These are phyloP conservation scores for Schizochytrium sp. DNA, from an alignment of 108 stramenopile genomes.

Conservation along the genomic window DNA sequence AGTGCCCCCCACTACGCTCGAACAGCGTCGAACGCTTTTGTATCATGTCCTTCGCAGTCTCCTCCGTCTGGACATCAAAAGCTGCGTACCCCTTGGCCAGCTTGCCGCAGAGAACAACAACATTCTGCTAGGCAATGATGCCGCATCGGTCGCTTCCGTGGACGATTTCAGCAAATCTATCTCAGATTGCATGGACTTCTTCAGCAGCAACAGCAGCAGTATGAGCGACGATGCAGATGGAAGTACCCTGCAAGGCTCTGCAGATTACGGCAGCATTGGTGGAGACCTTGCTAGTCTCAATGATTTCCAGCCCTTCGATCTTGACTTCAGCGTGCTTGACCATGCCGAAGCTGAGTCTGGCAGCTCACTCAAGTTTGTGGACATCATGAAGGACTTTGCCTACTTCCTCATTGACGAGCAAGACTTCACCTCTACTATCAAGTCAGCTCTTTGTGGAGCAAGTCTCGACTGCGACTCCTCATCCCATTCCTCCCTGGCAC, in stretches of 20 bases:
- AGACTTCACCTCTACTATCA: slow-evolving; percentile 32
- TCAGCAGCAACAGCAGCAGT: neutral
- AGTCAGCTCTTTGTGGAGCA: slow-evolving; percentile 21
- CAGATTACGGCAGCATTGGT: slow-evolving; percentile 27
- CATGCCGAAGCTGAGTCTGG: neutral
- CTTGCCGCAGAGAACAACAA: neutral
- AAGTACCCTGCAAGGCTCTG: neutral
- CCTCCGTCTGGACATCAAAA: slow-evolving; percentile 46
- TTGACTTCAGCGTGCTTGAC: slow-evolving; percentile 45
- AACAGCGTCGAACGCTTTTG: slow-evolving; percentile 29
- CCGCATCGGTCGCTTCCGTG: neutral
- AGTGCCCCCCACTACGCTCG: slow-evolving; percentile 27
- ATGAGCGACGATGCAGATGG: neutral
- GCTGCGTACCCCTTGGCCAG: slow-evolving; percentile 4
- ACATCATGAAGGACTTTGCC: slow-evolving; percentile 60
- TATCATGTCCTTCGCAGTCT: slow-evolving; percentile 36
- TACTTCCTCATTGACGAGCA: slow-evolving; percentile 52
- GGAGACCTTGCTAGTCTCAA: slow-evolving; percentile 32
- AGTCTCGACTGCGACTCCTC: slow-evolving; percentile 6
- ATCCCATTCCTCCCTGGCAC: neutral
- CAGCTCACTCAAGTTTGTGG: neutral
- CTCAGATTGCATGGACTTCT: slow-evolving; percentile 55
- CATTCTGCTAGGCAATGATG: neutral
- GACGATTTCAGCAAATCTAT: slow-evolving; percentile 48
- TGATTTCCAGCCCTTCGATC: slow-evolving; percentile 54